Percentiles rank a stretch among this genome's conserved stretches.
These are phyloP conservation scores for Candida nitratophila DNA, from an alignment of 805 yeast species.

Conservation along the genomic window DNA sequence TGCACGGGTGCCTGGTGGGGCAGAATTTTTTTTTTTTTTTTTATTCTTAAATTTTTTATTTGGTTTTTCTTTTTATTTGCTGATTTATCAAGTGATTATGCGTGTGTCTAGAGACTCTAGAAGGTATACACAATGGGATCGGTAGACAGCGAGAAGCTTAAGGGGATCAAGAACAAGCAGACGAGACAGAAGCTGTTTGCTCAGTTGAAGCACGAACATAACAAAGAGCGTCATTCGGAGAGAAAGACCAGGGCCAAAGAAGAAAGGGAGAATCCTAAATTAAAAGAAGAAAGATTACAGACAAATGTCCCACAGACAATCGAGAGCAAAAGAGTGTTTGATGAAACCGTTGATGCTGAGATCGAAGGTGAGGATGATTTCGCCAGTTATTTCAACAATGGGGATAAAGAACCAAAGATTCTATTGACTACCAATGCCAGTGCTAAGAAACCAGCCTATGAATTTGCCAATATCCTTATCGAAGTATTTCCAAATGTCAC, in stretches of 20 bases:
- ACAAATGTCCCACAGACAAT: conserved; percentile 77
- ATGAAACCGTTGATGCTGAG: conserved; percentile 66
- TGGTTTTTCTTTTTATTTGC: too few species aligned
- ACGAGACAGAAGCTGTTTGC: conserved; percentile 75
- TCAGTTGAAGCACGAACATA: conserved; percentile 63
- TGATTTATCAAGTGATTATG: too few species aligned
- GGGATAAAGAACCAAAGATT: conserved; percentile 65
- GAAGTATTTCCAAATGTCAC: conserved; percentile 82
- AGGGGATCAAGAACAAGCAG: conserved; percentile 62
- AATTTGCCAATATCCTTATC: conserved; percentile 78
- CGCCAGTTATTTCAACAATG: conserved; percentile 42
- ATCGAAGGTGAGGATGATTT: conserved; percentile 63
- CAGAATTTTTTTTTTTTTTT: too few species aligned
- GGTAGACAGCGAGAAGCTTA: conserved; percentile 32
- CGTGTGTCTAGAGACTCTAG: too few species aligned
- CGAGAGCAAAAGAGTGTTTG: conserved; percentile 77
- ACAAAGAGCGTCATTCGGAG: conserved; percentile 68
- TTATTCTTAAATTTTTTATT: too few species aligned
- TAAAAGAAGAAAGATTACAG: conserved; percentile 71
- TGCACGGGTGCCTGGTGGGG: too few species aligned
- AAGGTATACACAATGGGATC: conserved; percentile 18
- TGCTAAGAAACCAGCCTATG: conserved; percentile 83
- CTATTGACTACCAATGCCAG: conserved; percentile 82
- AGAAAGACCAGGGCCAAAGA: conserved; percentile 83
- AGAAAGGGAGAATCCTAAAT: conserved; percentile 76